Conservation (phyloP, 2,329 filamentous ascomycete genomes). For the Hypoxylon sp. region DNA sequence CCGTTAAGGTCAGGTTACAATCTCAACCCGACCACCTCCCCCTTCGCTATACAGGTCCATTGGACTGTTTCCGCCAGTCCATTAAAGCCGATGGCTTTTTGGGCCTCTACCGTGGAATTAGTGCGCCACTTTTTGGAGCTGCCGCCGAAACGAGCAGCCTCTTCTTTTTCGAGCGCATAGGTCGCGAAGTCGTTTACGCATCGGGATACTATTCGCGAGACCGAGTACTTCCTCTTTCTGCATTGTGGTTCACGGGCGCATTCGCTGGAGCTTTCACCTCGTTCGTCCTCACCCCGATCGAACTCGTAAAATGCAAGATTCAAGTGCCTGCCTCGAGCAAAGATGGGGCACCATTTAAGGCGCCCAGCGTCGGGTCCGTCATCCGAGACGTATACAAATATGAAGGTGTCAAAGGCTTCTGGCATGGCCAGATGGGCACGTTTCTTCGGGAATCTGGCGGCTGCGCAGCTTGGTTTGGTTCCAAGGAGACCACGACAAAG, state of each 20-base stretch:
- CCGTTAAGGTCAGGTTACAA: slow-evolving; percentile 95
- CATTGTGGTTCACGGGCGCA: slow-evolving; percentile 83
- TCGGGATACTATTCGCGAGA: slow-evolving; percentile 62
- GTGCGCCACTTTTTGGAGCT: slow-evolving; percentile 88
- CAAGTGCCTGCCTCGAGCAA: slow-evolving; percentile 73
- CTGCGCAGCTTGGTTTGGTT: slow-evolving; percentile 93
- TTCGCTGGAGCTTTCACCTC: slow-evolving; percentile 91
- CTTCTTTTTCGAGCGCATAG: slow-evolving; percentile 88
- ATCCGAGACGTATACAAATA: slow-evolving; percentile 84
- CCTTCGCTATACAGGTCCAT: slow-evolving; percentile 82
- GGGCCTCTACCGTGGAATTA: slow-evolving; percentile 92
- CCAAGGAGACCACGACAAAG: slow-evolving; percentile 82
- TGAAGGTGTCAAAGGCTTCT: slow-evolving; percentile 87
- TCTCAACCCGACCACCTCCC: slow-evolving; percentile 90
- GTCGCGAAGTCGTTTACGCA: slow-evolving; percentile 73
- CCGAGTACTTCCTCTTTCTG: slow-evolving; percentile 76
- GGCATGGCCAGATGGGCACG: slow-evolving; percentile 94
- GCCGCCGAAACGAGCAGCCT: slow-evolving; percentile 92
- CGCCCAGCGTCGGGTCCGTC: slow-evolving; percentile 74
- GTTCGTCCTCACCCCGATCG: slow-evolving; percentile 90
- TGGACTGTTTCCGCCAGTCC: slow-evolving; percentile 94
- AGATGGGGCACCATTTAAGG: slow-evolving; percentile 57
- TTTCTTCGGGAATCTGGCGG: slow-evolving; percentile 94
- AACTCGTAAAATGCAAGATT: slow-evolving; percentile 98
- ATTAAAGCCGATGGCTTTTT: slow-evolving; percentile 81